Conservation (phyloP, 176 grass and related monocot genomes). For the bread wheat (Triticum aestivum) region DNA sequence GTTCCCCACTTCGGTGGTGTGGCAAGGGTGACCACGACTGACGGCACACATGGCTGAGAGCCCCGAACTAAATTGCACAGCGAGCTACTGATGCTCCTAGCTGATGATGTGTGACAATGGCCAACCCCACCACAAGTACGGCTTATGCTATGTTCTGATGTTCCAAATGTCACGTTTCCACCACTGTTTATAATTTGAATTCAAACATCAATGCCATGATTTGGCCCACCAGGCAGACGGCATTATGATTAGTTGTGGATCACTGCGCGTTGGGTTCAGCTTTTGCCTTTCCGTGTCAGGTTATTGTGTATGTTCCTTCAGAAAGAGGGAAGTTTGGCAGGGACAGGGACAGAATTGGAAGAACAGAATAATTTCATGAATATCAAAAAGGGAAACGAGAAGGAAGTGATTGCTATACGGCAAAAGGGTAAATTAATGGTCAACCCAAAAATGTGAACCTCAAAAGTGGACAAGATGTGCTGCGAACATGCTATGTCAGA, state of each 20-base stretch:
- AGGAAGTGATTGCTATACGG: not conserved
- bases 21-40: not conserved
- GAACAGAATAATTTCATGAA: not conserved
- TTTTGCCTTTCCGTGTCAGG: not conserved
- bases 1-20: not conserved
- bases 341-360: not conserved
- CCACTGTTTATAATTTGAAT: too few species aligned
- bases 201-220: too few species aligned
- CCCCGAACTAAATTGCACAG: not conserved
- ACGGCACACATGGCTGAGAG: not conserved
- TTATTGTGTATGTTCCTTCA: too few species aligned
- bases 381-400: not conserved
- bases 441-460: not conserved
- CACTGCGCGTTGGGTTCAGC: not conserved
- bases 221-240: too few species aligned
- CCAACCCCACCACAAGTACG: too few species aligned
- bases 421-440: not conserved
- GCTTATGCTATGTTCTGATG: too few species aligned
- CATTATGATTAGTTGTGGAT: not conserved
- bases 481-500: not conserved
- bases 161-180: too few species aligned
- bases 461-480: not conserved
- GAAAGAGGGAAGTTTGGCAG: not conserved
- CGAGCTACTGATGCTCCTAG: not conserved
- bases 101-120: not conserved